Evolutionary conservation across 768 basidiomycete genomes (phyloP).

Genomic region (Mycena floridula): DNA sequence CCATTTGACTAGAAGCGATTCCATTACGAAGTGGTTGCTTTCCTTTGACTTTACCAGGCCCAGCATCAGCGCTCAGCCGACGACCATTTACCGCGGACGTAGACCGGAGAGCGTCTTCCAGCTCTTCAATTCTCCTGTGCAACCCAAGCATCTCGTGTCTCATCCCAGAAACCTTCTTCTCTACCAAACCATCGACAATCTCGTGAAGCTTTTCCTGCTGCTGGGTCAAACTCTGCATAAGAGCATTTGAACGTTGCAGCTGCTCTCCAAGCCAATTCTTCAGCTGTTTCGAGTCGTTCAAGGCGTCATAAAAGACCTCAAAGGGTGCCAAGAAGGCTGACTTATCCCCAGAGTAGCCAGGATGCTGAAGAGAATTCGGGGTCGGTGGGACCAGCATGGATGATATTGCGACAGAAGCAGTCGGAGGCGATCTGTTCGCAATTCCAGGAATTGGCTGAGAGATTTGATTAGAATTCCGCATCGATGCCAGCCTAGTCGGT

Average conservation of each 20-base stretch:
- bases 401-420: slow-evolving; percentile 63
- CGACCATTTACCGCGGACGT: slow-evolving; percentile 18
- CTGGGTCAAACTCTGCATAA: slow-evolving; percentile 45
- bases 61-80: slow-evolving; percentile 20
- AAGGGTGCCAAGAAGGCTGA: slow-evolving; percentile 79
- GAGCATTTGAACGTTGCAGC: slow-evolving; percentile 52
- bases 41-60: slow-evolving; percentile 18
- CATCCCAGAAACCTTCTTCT: slow-evolving; percentile 52
- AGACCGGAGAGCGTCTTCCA: slow-evolving; percentile 45
- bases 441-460: slow-evolving; percentile 23
- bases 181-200: slow-evolving; percentile 53
- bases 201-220: slow-evolving; percentile 62
- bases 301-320: slow-evolving; percentile 78
- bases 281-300: slow-evolving; percentile 74
- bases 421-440: slow-evolving; percentile 43
- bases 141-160: slow-evolving; percentile 56
- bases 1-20: slow-evolving; percentile 18
- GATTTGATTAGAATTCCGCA: slow-evolving; percentile 24
- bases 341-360: slow-evolving; percentile 58
- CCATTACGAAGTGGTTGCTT: slow-evolving; percentile 34
- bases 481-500: slow-evolving; percentile 55
- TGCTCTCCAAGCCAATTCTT: slow-evolving; percentile 75
- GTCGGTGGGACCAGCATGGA: slow-evolving; percentile 62
- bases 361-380: slow-evolving; percentile 57
- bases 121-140: slow-evolving; percentile 58